A percentile compares a stretch with the other conserved stretches of the same genome.
Conservation (phyloP, 148 eudicot species). For the Nepenthes gracilis region DNA sequence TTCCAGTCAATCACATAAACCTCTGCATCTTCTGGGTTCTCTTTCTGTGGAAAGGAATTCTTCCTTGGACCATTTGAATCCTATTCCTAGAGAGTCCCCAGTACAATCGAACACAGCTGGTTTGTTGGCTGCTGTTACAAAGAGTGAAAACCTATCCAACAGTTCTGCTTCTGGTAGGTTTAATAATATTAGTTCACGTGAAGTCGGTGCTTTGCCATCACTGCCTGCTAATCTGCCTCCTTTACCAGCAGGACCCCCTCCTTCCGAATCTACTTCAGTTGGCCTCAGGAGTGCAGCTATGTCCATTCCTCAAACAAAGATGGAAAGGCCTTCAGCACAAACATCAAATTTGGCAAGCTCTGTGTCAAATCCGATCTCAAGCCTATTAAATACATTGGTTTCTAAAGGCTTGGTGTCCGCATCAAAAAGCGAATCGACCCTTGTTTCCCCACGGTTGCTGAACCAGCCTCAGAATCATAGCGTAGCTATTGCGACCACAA, state of each 20-base stretch:
- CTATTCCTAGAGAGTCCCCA: conserved; percentile 18
- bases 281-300: conserved; percentile 12
- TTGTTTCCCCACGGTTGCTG: conserved; percentile 3
- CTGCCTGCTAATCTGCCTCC: conserved; percentile 19
- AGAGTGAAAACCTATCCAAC: conserved; percentile 36
- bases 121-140: conserved; percentile 51
- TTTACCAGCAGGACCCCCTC: conserved; percentile 14
- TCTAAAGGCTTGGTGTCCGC: conserved; percentile 78
- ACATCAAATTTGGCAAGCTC: conserved; percentile 22
- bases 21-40: conserved; percentile 19
- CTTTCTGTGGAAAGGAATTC: conserved; percentile 16
- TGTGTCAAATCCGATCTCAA: conserved; percentile 48
- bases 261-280: conserved; percentile 12
- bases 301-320: conserved; percentile 20
- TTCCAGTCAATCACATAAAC: conserved; percentile 21
- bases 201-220: conserved; percentile 8
- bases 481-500: conserved; percentile 16
- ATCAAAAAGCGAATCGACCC: conserved; percentile 39
- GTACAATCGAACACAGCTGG: conserved; percentile 38
- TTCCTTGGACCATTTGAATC: conserved; percentile 25
- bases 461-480: conserved; percentile 13
- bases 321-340: conserved; percentile 29
- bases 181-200: conserved; percentile 9
- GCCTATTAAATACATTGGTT: conserved; percentile 64
- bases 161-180: conserved; percentile 14